phyloP scores from a whole-genome alignment of 768 basidiomycete species.

The Xanthoconium stramineum region DNA sequence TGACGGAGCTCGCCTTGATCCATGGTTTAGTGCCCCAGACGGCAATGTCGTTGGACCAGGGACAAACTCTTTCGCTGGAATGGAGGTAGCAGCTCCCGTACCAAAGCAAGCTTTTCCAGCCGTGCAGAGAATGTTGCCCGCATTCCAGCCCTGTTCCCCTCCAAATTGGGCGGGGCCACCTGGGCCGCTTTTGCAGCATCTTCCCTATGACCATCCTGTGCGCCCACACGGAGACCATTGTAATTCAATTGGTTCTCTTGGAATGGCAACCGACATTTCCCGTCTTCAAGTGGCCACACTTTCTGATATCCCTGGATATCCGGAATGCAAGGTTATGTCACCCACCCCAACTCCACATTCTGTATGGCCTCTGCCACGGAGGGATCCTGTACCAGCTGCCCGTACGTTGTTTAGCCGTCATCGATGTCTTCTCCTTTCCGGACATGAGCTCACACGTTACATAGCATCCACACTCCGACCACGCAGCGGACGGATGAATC shows the following conservation, averaged over 20 bases:
- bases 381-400: conserved; percentile 3
- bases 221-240: background rate
- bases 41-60: background rate
- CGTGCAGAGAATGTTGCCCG: background rate
- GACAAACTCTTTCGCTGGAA: background rate
- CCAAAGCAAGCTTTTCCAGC: conserved; percentile 1
- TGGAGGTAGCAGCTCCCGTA: background rate
- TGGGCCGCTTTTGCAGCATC: background rate
- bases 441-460: conserved; percentile 3
- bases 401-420: conserved; percentile 10
- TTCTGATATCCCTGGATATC: background rate
- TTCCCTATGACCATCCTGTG: conserved; percentile 5
- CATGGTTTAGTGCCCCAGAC: background rate
- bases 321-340: background rate
- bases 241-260: background rate
- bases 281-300: background rate
- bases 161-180: background rate
- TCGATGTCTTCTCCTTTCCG: background rate
- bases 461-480: conserved; percentile 9
- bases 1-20: background rate
- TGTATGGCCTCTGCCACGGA: background rate
- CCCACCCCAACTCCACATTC: background rate
- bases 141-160: background rate
- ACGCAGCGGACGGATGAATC: conserved; percentile 10
- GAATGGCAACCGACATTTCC: background rate